Evolutionary conservation across 2,329 filamentous ascomycete species (phyloP).

Genomic region (Aspergillaceae sp.): DNA sequence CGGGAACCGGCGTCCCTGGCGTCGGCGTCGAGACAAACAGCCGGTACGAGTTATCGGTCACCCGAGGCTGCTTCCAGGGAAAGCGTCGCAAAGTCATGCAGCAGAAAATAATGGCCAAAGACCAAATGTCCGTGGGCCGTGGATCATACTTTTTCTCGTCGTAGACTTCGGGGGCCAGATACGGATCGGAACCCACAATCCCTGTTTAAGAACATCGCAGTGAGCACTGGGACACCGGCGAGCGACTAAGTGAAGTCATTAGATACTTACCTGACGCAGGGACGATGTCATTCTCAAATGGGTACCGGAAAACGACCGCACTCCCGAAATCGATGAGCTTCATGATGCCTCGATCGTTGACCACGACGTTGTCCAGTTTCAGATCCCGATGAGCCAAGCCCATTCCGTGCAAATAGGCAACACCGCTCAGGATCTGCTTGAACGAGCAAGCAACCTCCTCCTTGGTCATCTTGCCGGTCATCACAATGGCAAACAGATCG

Average conservation of each 20-base stretch:
- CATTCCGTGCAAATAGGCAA: slow-evolving; percentile 90
- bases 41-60: slow-evolving; percentile 90
- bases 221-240: no score
- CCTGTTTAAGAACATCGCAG: slow-evolving; percentile 36
- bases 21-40: slow-evolving; percentile 82
- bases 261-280: slow-evolving; percentile 61
- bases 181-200: slow-evolving; percentile 83
- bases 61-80: slow-evolving; percentile 89
- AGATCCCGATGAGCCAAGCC: slow-evolving; percentile 89
- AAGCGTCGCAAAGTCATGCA: slow-evolving; percentile 95
- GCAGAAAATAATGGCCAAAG: slow-evolving; percentile 94
- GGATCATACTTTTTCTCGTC: slow-evolving; percentile 90
- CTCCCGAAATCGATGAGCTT: slow-evolving; percentile 99
- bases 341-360: slow-evolving; percentile 94
- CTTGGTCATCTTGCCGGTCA: slow-evolving; percentile 94
- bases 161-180: slow-evolving; percentile 93
- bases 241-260: not conserved
- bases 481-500: slow-evolving; percentile 94
- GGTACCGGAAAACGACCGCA: slow-evolving; percentile 93
- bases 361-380: slow-evolving; percentile 96
- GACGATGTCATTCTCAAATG: slow-evolving; percentile 84
- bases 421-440: slow-evolving; percentile 87
- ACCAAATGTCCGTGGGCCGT: slow-evolving; percentile 93
- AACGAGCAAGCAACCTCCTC: slow-evolving; percentile 88
- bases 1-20: slow-evolving; percentile 49